Conservation (phyloP, 2,329 filamentous ascomycete species). For the Pseudocercospora pini-densiflorae region DNA sequence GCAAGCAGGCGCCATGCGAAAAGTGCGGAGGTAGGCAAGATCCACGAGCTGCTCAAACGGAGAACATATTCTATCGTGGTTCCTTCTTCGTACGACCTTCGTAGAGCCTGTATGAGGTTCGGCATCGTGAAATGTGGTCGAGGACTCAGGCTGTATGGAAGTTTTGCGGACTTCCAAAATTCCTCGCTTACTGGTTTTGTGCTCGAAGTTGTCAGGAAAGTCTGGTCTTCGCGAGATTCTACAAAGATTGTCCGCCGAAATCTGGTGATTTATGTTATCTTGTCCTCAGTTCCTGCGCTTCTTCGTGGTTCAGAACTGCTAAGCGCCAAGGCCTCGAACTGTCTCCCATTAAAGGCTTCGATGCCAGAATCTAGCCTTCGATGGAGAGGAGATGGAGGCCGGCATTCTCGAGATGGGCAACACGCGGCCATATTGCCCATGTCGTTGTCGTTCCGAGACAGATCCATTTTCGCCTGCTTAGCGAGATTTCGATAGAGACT, state of each 20-base stretch:
- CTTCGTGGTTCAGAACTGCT: neutral
- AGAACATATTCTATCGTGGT: constrained; percentile 24
- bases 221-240: too few species aligned
- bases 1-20: constrained; percentile 59
- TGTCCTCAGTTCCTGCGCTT: neutral
- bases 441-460: neutral
- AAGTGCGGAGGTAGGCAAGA: constrained; percentile 69
- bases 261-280: neutral
- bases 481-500: neutral
- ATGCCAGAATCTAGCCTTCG: neutral
- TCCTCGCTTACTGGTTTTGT: too few species aligned
- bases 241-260: too few species aligned
- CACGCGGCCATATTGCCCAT: neutral
- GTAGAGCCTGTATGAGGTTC: neutral
- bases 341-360: neutral
- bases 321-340: neutral
- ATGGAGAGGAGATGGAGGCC: neutral
- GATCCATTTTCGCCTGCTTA: neutral
- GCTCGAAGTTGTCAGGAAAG: too few species aligned
- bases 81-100: constrained; percentile 20
- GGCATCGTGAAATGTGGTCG: neutral
- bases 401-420: neutral
- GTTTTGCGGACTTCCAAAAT: neutral
- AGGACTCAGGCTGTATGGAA: neutral
- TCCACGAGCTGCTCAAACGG: constrained; percentile 80